Evolutionary conservation across 345 rosid species (phyloP).

Genomic region (Acer saccharum): DNA sequence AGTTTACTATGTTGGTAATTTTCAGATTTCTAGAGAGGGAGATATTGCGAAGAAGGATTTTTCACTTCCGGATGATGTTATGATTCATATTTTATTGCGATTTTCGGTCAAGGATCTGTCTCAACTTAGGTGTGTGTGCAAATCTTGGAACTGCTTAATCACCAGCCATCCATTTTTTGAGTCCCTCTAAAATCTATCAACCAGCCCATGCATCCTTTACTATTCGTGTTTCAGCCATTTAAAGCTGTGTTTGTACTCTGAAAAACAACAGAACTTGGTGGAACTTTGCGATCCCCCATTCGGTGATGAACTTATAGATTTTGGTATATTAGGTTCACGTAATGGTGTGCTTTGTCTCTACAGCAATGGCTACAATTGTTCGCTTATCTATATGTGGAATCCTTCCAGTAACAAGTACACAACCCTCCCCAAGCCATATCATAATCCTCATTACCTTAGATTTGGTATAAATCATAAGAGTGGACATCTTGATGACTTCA

Average conservation of each 20-base stretch:
- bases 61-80: slow-evolving; percentile 11
- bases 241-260: slow-evolving; percentile 8
- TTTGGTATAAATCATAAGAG: slow-evolving; percentile 18
- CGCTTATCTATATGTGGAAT: slow-evolving; percentile 23
- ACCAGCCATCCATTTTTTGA: slow-evolving; percentile 15
- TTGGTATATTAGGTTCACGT: slow-evolving; percentile 12
- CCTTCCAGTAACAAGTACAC: slow-evolving; percentile 14
- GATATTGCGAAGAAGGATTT: neutral
- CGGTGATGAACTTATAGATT: neutral
- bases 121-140: slow-evolving; percentile 21
- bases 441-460: slow-evolving; percentile 17
- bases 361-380: slow-evolving; percentile 8
- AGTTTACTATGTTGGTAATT: neutral
- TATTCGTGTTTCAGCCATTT: slow-evolving; percentile 10
- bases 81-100: slow-evolving; percentile 14
- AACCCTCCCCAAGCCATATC: slow-evolving; percentile 8
- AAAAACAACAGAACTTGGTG: neutral
- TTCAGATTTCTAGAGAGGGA: slow-evolving; percentile 3
- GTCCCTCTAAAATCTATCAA: neutral
- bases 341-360: slow-evolving; percentile 22
- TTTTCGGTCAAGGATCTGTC: slow-evolving; percentile 6
- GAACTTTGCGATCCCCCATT: slow-evolving; percentile 15
- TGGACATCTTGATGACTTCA: slow-evolving; percentile 17
- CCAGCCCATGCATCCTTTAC: neutral
- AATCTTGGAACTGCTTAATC: slow-evolving; percentile 13